These are phyloP conservation scores for Emergomyces pasteurianus DNA, from an alignment of 2,329 filamentous ascomycete genomes.

Conservation along the genomic window DNA sequence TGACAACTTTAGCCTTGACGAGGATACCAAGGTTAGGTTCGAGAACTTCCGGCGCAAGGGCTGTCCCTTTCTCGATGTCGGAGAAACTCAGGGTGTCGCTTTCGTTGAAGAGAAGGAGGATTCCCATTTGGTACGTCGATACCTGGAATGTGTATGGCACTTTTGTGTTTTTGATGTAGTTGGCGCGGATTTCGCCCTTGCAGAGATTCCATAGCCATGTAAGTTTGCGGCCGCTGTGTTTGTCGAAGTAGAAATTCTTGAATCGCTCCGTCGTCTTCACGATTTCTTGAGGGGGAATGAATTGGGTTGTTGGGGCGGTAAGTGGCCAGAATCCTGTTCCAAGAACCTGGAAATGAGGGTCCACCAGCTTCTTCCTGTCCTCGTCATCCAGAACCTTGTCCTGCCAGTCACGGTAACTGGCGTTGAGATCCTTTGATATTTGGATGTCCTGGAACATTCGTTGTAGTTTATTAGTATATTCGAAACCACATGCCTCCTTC, in stretches of 20 bases:
- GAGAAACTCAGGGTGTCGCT: constrained; percentile 74
- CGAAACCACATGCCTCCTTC: constrained; percentile 96
- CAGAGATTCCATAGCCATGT: constrained; percentile 98
- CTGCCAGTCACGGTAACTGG: constrained; percentile 71
- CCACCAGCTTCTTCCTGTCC: constrained; percentile 57
- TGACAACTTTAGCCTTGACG: constrained; percentile 83
- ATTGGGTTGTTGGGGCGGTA: constrained; percentile 72
- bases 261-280: constrained; percentile 83
- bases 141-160: constrained; percentile 95
- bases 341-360: constrained; percentile 83
- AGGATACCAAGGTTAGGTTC: constrained; percentile 79
- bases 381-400: constrained; percentile 50
- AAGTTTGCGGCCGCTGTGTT: constrained; percentile 90
- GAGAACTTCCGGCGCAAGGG: constrained; percentile 66
- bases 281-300: constrained; percentile 76
- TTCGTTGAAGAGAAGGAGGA: constrained; percentile 90
- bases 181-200: constrained; percentile 91
- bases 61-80: constrained; percentile 72
- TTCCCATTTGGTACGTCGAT: constrained; percentile 95
- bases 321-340: constrained; percentile 97
- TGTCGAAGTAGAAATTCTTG: constrained; percentile 82
- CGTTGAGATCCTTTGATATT: constrained; percentile 94
- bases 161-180: constrained; percentile 81
- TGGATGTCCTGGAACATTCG: constrained; percentile 99
- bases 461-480: constrained; percentile 98